These are phyloP conservation scores for Ashbya aceris DNA, from an alignment of 1,139 yeast genomes.

Conservation along the genomic window DNA sequence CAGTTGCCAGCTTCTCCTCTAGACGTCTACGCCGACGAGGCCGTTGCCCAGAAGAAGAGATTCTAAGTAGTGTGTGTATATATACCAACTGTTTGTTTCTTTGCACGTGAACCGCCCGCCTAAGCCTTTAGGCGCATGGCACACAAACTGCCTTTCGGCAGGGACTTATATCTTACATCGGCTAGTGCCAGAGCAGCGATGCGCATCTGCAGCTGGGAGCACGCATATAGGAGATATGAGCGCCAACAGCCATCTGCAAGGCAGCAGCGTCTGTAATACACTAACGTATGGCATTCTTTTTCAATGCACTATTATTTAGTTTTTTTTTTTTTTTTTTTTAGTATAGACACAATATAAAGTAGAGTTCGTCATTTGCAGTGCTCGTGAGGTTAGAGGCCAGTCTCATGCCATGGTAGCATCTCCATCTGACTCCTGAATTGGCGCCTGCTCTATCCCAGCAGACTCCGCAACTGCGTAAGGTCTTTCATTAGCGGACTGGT, in stretches of 20 bases:
- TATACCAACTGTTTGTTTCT: too few species aligned
- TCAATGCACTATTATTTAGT: constrained; percentile 2
- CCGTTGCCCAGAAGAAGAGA: constrained; percentile 68
- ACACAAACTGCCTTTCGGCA: too few species aligned
- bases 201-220: too few species aligned
- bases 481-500: constrained; percentile 40
- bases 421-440: constrained; percentile 33
- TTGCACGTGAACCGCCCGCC: too few species aligned
- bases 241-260: too few species aligned
- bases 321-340: constrained; percentile 8
- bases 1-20: constrained; percentile 86
- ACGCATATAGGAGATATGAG: too few species aligned
- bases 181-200: too few species aligned
- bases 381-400: constrained; percentile 16
- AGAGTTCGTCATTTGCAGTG: neutral
- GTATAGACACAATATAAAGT: constrained; percentile 1
- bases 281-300: constrained; percentile 1
- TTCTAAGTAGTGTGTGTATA: constrained; percentile 29
- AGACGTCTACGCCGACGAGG: constrained; percentile 86
- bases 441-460: constrained; percentile 55
- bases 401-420: constrained; percentile 6
- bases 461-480: constrained; percentile 73
- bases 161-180: too few species aligned
- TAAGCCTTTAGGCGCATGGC: too few species aligned
- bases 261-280: too few species aligned